Conservation (phyloP, 257 asterid species). For the Lantana camara region DNA sequence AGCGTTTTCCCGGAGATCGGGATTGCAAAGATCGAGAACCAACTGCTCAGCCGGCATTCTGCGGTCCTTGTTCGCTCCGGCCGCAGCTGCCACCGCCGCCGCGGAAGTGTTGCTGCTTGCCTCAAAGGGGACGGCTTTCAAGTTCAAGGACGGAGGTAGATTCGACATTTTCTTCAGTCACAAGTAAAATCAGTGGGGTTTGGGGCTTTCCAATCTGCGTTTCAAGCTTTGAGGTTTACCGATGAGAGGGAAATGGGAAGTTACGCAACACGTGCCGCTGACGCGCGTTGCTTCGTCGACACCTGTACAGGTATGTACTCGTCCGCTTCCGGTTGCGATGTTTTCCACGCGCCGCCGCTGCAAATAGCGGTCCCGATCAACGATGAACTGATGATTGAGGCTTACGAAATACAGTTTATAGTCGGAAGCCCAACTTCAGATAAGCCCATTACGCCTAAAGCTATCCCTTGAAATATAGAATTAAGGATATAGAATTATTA, state of each 20-base stretch:
- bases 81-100: constrained; percentile 14
- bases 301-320: constrained; percentile 18
- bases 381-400: too few species aligned
- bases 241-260: constrained; percentile 2
- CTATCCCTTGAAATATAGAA: too few species aligned
- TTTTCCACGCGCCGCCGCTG: constrained; percentile 37
- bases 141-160: constrained; percentile 40
- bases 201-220: too few species aligned
- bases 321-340: neutral
- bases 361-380: neutral
- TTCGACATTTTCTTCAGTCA: constrained; percentile 31
- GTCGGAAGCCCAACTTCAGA: too few species aligned
- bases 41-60: constrained; percentile 85
- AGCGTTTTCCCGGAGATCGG: constrained; percentile 90
- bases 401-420: too few species aligned
- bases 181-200: too few species aligned
- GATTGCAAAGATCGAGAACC: constrained; percentile 84
- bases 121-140: constrained; percentile 49
- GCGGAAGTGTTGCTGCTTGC: constrained; percentile 32
- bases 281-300: constrained; percentile 33
- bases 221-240: constrained; percentile 12
- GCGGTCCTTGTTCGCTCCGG: constrained; percentile 54
- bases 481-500: too few species aligned
- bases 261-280: constrained; percentile 29
- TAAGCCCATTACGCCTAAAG: too few species aligned